Evolutionary conservation across 257 asterid species (phyloP), one percentile per base, ranked within the genome.

Genomic region (Fraxinus americana): DNA sequence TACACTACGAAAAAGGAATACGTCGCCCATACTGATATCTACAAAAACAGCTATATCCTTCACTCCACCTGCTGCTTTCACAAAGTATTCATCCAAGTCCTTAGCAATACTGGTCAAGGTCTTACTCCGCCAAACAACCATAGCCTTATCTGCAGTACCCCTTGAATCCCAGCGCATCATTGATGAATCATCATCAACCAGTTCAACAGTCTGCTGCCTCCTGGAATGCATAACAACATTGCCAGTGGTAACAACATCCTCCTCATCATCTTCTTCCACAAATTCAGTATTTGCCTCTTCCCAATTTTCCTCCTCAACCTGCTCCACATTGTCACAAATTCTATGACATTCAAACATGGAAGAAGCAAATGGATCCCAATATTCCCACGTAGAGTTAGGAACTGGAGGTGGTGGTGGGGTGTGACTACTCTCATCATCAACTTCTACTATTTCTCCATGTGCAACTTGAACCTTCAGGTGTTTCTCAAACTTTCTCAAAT

Each of bases 31-130:
- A 30, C 87, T 88, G 72, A 90, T 75, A 75, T 91, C 97, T 72
- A 91, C 80, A 81, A 93, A 84, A 79, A 91, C 91, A 41, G 93
- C 90, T 4, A 91, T 80, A 72, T 91, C 90, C 92, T 90, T 90
- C 80, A 85, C 94, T 17, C 87, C 82, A 72, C 79, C 89, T 45
- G 97, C 86, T 61, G 97, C 94, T 83, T 89, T 89, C 82, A 93
- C 70, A 80, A 93, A 93, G 79, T 90, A 88, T 52, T 93, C 96
- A 70, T 93, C 98, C 74, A 91, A 82, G 48, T 91, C 93, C 86
- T 90, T 88, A 39, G 91, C 75, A 67, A 91, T 80, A 57, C 85
- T 83, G 3, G 84, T 71, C 86, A 91, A 79, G 34, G 82, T 86
- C 89, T 86, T 88, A 63, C 80, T 79, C 83, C 82, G 86, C 90